Base-by-base conservation (phyloP, 2,329 filamentous ascomycete genomes). In the Microcyclospora tardicrescens region DNA sequence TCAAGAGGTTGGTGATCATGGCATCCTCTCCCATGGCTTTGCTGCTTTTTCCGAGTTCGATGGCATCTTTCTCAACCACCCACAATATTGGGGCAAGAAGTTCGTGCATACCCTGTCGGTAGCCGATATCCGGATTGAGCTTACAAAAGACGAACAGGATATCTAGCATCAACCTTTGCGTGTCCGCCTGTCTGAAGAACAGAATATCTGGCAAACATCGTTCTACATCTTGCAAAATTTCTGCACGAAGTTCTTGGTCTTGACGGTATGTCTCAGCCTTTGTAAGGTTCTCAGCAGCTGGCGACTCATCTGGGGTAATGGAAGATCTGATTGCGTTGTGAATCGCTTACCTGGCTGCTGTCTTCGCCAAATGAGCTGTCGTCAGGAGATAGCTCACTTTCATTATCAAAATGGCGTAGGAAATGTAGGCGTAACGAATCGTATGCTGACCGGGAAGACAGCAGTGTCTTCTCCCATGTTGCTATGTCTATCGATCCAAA, bases 81-180 rank as follows among this genome's bases (percentile, higher is more conserved):
- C 85, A 85, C 6, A 95, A 66, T 29, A 98, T 77, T 0, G 91
- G 87, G 0, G 91, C 91, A 11, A 96, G 69, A 33, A 98, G 68
- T 62, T 98, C 91, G 58, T 98, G 91, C 89, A 98, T 98, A 10
- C 91, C 91, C 64, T 98, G 91, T n/a, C 91, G 77, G 58, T 98
- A 98, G 12, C 85, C 85, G 38, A 85, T 72, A 49, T 81, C 77
- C 2, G 84, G 84, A 54, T 96, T 84, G 38, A 93, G 72, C 61
- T 94, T 96, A 64, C 86, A 91, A 63, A 87, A 96, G 48, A 98
- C 74, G 61, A 96, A 98, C 28, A 98, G 68, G 27, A 95, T 78
- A 55, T 98, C 84, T 27, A 93, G 65, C 51, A 98, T 79, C 61
- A 84, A 82, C 32, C 69, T 71, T 59, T 96, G 91, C 1, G 83